Conservation (phyloP, 1,139 yeast genomes). For the Blastobotrys proliferans region DNA sequence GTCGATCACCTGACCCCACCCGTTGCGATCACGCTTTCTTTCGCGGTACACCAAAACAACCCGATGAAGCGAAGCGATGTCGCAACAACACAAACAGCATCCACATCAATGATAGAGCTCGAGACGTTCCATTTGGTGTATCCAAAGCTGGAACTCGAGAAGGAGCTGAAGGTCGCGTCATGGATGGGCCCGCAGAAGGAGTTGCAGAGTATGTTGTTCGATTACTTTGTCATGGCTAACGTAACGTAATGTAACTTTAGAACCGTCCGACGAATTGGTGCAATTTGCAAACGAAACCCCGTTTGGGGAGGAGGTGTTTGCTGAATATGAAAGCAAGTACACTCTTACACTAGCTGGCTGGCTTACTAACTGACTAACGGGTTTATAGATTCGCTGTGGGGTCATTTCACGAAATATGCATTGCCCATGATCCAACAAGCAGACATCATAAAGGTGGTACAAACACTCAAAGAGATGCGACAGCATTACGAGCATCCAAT, state of each 20-base stretch:
- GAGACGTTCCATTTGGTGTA: conserved; percentile 9
- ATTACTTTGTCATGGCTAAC: no score
- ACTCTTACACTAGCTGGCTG: no score
- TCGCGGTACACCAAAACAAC: no score
- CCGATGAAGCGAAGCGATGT: no score
- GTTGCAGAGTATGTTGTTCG: conserved; percentile 6
- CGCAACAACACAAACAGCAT: no score
- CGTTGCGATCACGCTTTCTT: no score
- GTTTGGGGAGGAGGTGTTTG: conserved; percentile 14
- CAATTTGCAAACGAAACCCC: no score
- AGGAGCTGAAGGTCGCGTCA: conserved; percentile 13
- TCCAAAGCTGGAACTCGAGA: background rate
- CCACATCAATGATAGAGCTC: background rate
- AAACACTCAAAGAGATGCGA: conserved; percentile 21
- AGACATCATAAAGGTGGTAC: conserved; percentile 14
- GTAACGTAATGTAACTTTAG: no score
- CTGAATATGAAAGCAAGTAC: conserved; percentile 12
- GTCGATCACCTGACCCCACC: no score
- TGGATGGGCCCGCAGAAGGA: conserved; percentile 22
- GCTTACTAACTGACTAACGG: background rate
- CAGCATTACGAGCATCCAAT: conserved; percentile 26
- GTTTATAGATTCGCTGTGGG: conserved; percentile 19
- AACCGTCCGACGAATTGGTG: no score
- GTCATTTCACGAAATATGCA: conserved; percentile 23
- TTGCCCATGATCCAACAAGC: conserved; percentile 18